These are phyloP conservation scores for Coemansia sp. DNA, from an alignment of 192 early-diverging fungal species.

Conservation along the genomic window DNA sequence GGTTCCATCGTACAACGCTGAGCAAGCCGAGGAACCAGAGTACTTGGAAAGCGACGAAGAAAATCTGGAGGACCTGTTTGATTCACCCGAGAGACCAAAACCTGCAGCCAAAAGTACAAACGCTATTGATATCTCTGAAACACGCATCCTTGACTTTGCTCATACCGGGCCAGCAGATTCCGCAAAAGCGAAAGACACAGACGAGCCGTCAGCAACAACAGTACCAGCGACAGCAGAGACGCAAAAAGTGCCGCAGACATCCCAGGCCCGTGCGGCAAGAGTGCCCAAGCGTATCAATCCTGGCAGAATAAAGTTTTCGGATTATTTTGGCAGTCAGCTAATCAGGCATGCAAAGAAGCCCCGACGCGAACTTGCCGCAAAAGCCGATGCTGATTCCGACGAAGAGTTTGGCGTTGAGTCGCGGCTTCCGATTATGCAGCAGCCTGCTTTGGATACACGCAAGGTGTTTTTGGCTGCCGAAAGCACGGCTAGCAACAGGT, in stretches of 20 bases:
- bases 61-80: slow-evolving; percentile 53
- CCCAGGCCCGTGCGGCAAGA: slow-evolving; percentile 6
- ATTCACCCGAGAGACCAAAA: slow-evolving; percentile 29
- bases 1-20: neutral
- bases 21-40: slow-evolving; percentile 9
- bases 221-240: neutral
- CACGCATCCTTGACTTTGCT: too few species aligned
- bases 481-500: neutral
- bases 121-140: neutral
- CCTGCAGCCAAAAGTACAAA: neutral
- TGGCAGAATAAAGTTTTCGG: slow-evolving; percentile 42
- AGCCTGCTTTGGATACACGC: slow-evolving; percentile 38
- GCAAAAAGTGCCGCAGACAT: neutral
- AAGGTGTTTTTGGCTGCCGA: slow-evolving; percentile 14
- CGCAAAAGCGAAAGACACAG: neutral
- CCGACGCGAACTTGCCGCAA: slow-evolving; percentile 11
- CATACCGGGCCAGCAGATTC: neutral
- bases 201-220: neutral
- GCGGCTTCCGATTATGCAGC: slow-evolving; percentile 14
- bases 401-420: neutral
- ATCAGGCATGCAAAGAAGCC: slow-evolving; percentile 34
- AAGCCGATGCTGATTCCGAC: neutral
- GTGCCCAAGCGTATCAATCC: slow-evolving; percentile 38
- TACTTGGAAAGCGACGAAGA: slow-evolving; percentile 43
- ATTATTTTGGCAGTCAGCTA: slow-evolving; percentile 46